phyloP scores from a whole-genome alignment of 2,329 filamentous ascomycete species.

The Leptosphaerulina australis region DNA sequence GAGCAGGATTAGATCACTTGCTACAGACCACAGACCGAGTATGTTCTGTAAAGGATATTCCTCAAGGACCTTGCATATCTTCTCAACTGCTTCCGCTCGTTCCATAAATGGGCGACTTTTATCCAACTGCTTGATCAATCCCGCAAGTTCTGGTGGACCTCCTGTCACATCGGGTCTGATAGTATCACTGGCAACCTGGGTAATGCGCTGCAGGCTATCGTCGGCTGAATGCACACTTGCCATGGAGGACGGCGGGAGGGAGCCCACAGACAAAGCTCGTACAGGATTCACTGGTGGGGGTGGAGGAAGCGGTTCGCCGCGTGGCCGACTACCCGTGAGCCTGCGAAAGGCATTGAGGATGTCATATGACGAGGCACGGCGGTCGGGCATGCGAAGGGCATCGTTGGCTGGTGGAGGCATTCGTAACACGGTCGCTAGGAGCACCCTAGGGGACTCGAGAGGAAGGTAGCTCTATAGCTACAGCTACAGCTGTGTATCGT shows the following conservation, averaged over 20 bases:
- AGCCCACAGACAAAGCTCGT: conserved; percentile 38
- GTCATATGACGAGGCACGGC: conserved; percentile 47
- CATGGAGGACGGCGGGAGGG: conserved; percentile 28
- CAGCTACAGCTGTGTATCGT: conserved; percentile 4
- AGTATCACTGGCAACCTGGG: conserved; percentile 28
- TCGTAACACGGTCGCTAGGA: conserved; percentile 22
- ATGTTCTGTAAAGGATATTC: conserved; percentile 47
- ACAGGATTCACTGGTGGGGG: conserved; percentile 40
- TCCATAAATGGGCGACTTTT: conserved; percentile 34
- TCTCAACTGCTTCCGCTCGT: conserved; percentile 39
- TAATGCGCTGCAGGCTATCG: conserved; percentile 36
- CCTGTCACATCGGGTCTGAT: conserved; percentile 36
- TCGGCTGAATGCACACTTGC: conserved; percentile 35
- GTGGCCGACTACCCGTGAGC: conserved; percentile 45
- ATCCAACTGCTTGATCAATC: conserved; percentile 41
- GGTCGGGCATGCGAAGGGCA: conserved; percentile 47
- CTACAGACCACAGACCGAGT: conserved; percentile 46
- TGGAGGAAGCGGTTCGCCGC: conserved; percentile 42
- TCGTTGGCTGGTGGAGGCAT: conserved; percentile 49
- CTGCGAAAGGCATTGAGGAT: conserved; percentile 48
- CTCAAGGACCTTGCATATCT: conserved; percentile 43
- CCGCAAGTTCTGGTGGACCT: conserved; percentile 46
- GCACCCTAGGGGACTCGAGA: conserved; percentile 7
- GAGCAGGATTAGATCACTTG: conserved; percentile 46
- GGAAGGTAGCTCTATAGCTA: not conserved